phyloP scores from a whole-genome alignment of 805 yeast genomes.

The Millerozyma miso region DNA sequence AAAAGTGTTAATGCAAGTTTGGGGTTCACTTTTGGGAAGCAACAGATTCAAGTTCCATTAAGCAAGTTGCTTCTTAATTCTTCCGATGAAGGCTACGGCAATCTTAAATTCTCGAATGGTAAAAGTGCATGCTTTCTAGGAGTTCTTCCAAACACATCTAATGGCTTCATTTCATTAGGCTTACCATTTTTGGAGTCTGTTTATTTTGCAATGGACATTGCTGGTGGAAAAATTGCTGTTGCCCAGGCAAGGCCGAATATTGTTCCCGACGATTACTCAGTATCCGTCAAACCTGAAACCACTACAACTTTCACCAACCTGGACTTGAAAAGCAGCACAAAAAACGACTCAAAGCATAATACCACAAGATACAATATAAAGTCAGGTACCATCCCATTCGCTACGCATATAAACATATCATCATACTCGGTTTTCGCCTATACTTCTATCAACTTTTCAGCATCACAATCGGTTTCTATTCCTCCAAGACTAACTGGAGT shows the following conservation, averaged over 20 bases:
- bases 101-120: slow-evolving; percentile 35
- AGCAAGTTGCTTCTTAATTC: slow-evolving; percentile 42
- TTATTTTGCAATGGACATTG: slow-evolving; percentile 64
- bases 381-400: slow-evolving; percentile 51
- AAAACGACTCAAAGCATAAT: neutral
- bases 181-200: slow-evolving; percentile 49
- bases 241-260: slow-evolving; percentile 41
- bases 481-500: slow-evolving; percentile 26
- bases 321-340: neutral
- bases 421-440: slow-evolving; percentile 8
- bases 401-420: slow-evolving; percentile 17
- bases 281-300: neutral
- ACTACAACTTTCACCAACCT: neutral
- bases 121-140: slow-evolving; percentile 53
- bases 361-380: neutral
- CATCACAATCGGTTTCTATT: slow-evolving; percentile 4
- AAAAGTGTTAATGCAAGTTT: slow-evolving; percentile 46
- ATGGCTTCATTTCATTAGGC: slow-evolving; percentile 57
- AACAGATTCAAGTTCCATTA: slow-evolving; percentile 48
- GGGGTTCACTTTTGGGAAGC: slow-evolving; percentile 49
- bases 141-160: slow-evolving; percentile 42
- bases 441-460: slow-evolving; percentile 1
- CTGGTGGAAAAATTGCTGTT: slow-evolving; percentile 50
- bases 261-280: neutral
- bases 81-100: slow-evolving; percentile 1